Conservation (phyloP, 441 rosid species). For the Capsella rubella region DNA sequence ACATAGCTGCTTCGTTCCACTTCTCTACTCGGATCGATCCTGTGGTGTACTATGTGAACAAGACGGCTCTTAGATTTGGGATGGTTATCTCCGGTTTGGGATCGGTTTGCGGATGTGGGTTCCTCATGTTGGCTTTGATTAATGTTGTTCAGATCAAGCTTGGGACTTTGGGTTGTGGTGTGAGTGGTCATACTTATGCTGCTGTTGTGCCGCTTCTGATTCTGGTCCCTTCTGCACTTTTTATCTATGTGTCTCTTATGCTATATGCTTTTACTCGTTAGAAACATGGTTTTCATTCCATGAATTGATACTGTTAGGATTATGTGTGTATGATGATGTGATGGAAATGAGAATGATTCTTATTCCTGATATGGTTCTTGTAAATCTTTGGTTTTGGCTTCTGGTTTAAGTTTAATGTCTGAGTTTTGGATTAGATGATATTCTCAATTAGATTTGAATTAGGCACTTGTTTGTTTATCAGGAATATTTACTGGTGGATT, state of each 20-base stretch:
- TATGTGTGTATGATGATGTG: slow-evolving; percentile 21
- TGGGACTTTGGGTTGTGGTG: slow-evolving; percentile 75
- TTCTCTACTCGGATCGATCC: slow-evolving; percentile 37
- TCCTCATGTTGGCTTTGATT: slow-evolving; percentile 77
- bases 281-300: slow-evolving; percentile 7
- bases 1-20: slow-evolving; percentile 39
- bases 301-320: slow-evolving; percentile 13
- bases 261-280: slow-evolving; percentile 74
- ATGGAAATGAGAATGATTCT: slow-evolving; percentile 36
- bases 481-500: slow-evolving; percentile 34
- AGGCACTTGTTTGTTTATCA: slow-evolving; percentile 1
- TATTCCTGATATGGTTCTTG: slow-evolving; percentile 33
- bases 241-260: slow-evolving; percentile 60
- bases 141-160: slow-evolving; percentile 84
- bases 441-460: slow-evolving; percentile 3
- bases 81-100: slow-evolving; percentile 78
- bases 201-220: slow-evolving; percentile 80
- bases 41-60: slow-evolving; percentile 50
- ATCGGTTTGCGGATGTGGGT: slow-evolving; percentile 69
- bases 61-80: slow-evolving; percentile 65
- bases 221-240: slow-evolving; percentile 66
- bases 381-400: slow-evolving; percentile 23
- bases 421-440: slow-evolving; percentile 17
- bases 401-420: background rate
- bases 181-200: slow-evolving; percentile 60